A percentile compares a stretch with the other conserved stretches of the same genome.
Evolutionary conservation across 768 basidiomycete genomes (phyloP).

Genomic region (Russula ochroleuca): DNA sequence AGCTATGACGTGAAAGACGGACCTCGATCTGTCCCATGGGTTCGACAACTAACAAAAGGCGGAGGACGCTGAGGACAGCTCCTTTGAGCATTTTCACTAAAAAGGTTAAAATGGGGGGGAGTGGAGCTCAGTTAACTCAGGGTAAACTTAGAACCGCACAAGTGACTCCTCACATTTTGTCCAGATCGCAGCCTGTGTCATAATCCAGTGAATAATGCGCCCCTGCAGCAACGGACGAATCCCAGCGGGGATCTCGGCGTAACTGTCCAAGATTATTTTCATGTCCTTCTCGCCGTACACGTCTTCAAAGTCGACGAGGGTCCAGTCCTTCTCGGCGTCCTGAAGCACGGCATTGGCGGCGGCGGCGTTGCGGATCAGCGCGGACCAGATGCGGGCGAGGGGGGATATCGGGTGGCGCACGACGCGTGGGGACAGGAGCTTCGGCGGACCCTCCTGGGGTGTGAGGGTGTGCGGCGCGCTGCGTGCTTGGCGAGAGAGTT

Average conservation of each 20-base stretch:
- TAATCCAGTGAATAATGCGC: conserved; percentile 16
- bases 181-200: conserved; percentile 22
- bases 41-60: conserved; percentile 16
- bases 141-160: no score
- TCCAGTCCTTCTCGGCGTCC: conserved; percentile 12
- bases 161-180: conserved; percentile 16
- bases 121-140: background rate
- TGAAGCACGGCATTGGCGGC: conserved; percentile 15
- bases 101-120: background rate
- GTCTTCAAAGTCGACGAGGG: conserved; percentile 12
- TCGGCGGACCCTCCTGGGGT: conserved; percentile 5
- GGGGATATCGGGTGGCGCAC: conserved; percentile 26
- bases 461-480: conserved; percentile 9
- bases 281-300: conserved; percentile 19
- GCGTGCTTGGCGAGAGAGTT: conserved; percentile 14
- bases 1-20: background rate
- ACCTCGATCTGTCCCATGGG: conserved; percentile 17
- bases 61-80: conserved; percentile 10
- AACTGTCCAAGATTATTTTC: conserved; percentile 12
- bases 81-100: conserved; percentile 24
- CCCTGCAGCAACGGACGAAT: conserved; percentile 20
- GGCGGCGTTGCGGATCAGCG: conserved; percentile 19
- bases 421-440: conserved; percentile 19
- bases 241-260: conserved; percentile 21
- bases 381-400: conserved; percentile 25